Conservation (phyloP, 257 asterid species). For the Capsicum chinense region DNA sequence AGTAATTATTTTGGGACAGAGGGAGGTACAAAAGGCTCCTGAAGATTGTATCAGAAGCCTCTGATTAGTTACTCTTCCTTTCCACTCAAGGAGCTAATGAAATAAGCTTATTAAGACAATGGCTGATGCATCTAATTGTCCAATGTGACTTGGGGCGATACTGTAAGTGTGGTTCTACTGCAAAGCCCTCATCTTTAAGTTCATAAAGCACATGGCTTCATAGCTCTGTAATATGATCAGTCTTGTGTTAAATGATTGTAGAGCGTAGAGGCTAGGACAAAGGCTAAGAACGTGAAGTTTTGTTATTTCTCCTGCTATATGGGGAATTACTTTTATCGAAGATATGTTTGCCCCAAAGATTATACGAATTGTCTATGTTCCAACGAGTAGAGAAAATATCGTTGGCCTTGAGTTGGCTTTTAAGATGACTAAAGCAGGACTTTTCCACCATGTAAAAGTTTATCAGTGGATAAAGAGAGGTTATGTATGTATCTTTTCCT, state of each 20-base stretch:
- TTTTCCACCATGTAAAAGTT: background rate
- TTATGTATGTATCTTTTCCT: too few species aligned
- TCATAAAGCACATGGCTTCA: constrained; percentile 16
- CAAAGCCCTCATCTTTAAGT: background rate
- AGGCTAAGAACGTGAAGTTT: background rate
- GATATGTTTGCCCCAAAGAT: background rate
- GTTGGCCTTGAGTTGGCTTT: background rate
- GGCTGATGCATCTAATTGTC: constrained; percentile 2
- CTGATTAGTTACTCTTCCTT: background rate
- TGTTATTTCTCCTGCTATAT: background rate
- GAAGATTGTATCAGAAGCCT: background rate
- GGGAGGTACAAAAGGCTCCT: background rate
- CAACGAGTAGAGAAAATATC: background rate
- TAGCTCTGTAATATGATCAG: constrained; percentile 4
- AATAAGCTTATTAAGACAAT: background rate
- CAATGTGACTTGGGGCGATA: background rate
- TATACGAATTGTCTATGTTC: background rate
- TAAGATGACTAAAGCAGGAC: constrained; percentile 9
- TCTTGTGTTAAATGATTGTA: background rate
- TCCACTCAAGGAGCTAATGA: background rate
- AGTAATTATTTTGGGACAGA: background rate
- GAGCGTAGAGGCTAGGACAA: background rate
- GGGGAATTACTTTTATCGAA: background rate
- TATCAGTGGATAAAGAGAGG: background rate
- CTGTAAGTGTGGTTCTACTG: background rate